Percentiles rank a stretch among this genome's conserved stretches.
Evolutionary conservation across 208 protist species (phyloP).

Genomic region (Leishmania martiniquensis): DNA sequence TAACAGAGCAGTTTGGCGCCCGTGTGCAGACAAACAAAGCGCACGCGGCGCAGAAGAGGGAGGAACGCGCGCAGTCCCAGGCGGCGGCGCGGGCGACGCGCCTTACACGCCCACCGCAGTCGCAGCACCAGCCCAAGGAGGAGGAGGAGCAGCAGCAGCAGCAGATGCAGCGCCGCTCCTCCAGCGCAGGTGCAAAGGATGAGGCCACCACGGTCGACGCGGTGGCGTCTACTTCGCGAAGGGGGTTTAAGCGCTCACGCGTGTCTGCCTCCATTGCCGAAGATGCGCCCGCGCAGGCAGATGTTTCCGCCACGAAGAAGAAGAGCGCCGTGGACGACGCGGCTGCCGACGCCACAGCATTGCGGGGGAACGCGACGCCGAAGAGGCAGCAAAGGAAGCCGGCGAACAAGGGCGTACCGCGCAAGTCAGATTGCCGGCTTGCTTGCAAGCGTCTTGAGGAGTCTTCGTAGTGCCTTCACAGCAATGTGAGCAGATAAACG

Average conservation of each 20-base stretch:
- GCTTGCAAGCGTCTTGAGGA: constrained; percentile 10
- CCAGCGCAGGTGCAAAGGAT: neutral
- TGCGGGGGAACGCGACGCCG: constrained; percentile 3
- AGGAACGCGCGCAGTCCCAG: constrained; percentile 20
- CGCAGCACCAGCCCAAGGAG: neutral
- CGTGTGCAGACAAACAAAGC: constrained; percentile 65
- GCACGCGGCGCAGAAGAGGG: constrained; percentile 48
- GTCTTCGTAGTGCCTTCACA: neutral
- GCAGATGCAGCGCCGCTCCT: neutral
- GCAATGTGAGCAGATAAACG: neutral
- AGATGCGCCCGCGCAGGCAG: neutral
- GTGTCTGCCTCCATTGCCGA: neutral
- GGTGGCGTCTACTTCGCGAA: neutral
- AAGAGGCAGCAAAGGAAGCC: constrained; percentile 9
- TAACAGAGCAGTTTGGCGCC: constrained; percentile 75
- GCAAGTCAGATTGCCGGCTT: neutral
- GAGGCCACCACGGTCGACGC: neutral
- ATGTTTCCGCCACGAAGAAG: neutral
- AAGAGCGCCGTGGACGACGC: neutral
- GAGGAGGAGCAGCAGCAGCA: neutral
- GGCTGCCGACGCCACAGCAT: neutral
- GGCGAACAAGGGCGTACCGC: neutral
- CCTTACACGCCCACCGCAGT: neutral
- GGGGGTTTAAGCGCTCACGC: neutral
- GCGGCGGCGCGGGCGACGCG: constrained; percentile 8